Conservation (phyloP, 768 basidiomycete genomes). For the Russula griseocarnosa region DNA sequence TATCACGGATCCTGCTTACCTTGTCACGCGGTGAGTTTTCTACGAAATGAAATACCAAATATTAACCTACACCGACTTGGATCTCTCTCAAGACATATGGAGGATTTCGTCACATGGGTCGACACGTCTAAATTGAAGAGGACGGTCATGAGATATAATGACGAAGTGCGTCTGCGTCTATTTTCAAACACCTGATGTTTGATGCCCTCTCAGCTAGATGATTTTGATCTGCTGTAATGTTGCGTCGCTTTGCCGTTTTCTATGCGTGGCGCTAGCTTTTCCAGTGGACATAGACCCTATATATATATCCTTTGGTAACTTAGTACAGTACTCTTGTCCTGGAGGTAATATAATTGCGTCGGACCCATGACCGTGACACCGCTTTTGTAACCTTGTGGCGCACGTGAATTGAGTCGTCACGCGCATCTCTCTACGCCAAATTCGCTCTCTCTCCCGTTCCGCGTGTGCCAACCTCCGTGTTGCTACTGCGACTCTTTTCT, state of each 20-base stretch:
- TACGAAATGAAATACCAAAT: slow-evolving; percentile 9
- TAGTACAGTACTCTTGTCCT: background rate
- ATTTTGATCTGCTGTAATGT: slow-evolving; percentile 78
- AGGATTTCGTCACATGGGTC: slow-evolving; percentile 99
- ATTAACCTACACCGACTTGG: slow-evolving; percentile 3
- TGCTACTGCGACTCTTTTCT: background rate
- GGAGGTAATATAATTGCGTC: background rate
- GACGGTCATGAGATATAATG: slow-evolving; percentile 93
- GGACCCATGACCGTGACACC: background rate
- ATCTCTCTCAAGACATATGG: slow-evolving; percentile 69
- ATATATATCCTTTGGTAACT: background rate
- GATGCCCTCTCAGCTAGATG: slow-evolving; percentile 66
- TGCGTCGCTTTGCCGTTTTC: background rate
- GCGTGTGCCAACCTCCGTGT: background rate
- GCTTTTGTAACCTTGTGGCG: background rate
- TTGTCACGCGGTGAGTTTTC: slow-evolving; percentile 72
- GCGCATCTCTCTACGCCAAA: slow-evolving; percentile 15
- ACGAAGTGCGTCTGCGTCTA: slow-evolving; percentile 64
- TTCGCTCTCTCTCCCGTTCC: slow-evolving; percentile 1
- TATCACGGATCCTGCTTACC: slow-evolving; percentile 91
- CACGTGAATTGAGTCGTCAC: slow-evolving; percentile 5
- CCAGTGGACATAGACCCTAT: background rate
- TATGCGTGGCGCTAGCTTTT: background rate
- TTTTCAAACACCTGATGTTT: slow-evolving; percentile 11
- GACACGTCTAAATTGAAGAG: slow-evolving; percentile 96